A percentile compares a stretch with the other conserved stretches of the same genome.
phyloP scores from a whole-genome alignment of 2,329 filamentous ascomycete genomes.

The Clonostachys sp. region DNA sequence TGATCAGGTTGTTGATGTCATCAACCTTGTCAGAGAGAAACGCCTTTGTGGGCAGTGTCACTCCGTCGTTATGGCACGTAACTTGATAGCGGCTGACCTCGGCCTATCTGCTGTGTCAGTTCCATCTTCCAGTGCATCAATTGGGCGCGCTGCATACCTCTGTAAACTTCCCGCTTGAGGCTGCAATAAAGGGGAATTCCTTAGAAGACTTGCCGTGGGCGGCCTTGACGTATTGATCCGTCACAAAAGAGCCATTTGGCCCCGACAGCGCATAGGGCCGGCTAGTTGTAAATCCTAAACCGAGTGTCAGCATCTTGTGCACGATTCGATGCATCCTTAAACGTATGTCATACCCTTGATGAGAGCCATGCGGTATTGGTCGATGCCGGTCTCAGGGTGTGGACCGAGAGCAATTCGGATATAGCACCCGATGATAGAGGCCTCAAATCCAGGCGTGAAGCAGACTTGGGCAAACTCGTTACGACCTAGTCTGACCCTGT shows the following conservation, averaged over 20 bases:
- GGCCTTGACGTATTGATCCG: constrained; percentile 78
- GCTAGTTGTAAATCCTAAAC: constrained; percentile 68
- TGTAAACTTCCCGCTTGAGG: constrained; percentile 81
- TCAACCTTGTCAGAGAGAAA: constrained; percentile 67
- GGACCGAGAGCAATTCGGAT: constrained; percentile 79
- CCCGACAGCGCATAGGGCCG: constrained; percentile 80
- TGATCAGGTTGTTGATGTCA: constrained; percentile 75
- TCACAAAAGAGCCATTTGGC: constrained; percentile 73
- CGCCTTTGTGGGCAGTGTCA: constrained; percentile 69
- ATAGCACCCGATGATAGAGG: constrained; percentile 78
- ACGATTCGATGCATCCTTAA: neutral
- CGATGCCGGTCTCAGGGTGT: constrained; percentile 65
- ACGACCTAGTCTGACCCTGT: constrained; percentile 78
- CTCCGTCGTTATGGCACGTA: constrained; percentile 66
- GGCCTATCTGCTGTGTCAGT: constrained; percentile 34
- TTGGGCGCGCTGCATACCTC: constrained; percentile 49
- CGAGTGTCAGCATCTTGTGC: neutral
- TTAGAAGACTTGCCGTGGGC: constrained; percentile 80
- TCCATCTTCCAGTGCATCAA: neutral
- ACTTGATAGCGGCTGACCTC: constrained; percentile 82
- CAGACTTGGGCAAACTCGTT: constrained; percentile 86
- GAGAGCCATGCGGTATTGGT: constrained; percentile 81
- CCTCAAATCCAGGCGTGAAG: constrained; percentile 87
- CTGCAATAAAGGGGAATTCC: constrained; percentile 85
- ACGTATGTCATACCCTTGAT: constrained; percentile 65